Conservation (phyloP, 306 rosid species). For the Vigna trinervia region DNA sequence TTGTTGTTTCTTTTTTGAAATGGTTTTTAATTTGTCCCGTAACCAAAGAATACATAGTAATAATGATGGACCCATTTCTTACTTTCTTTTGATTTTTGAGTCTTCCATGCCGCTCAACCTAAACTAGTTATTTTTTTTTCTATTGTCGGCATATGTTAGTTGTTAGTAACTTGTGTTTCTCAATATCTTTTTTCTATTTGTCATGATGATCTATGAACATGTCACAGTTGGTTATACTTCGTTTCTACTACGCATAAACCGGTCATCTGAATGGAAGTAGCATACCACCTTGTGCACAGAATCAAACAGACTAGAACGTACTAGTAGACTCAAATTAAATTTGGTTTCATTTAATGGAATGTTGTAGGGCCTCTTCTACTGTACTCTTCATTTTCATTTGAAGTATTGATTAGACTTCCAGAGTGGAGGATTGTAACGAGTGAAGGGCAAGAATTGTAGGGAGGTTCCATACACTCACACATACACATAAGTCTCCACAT, state of each 20-base stretch:
- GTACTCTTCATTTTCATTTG: neutral
- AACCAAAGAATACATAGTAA: conserved; percentile 9
- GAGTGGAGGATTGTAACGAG: conserved; percentile 2
- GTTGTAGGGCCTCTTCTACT: conserved; percentile 13
- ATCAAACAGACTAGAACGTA: conserved; percentile 5
- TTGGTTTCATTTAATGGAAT: conserved; percentile 28
- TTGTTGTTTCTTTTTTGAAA: neutral
- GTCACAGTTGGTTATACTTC: conserved; percentile 27
- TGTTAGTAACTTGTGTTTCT: neutral
- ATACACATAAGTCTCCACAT: too few relatives aligned
- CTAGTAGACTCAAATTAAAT: conserved; percentile 5
- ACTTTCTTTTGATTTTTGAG: conserved; percentile 23
- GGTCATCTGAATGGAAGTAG: neutral
- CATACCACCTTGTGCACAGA: neutral
- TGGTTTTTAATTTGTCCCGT: conserved; percentile 30
- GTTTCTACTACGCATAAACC: conserved; percentile 9
- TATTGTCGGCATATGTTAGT: too few relatives aligned
- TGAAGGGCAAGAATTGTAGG: too few relatives aligned
- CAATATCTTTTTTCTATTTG: neutral
- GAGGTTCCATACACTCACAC: too few relatives aligned
- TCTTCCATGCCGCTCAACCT: conserved; percentile 18
- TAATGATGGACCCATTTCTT: conserved; percentile 14
- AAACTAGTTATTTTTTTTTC: neutral
- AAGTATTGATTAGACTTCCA: conserved; percentile 27
- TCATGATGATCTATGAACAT: conserved; percentile 20